These are phyloP conservation scores for Leccinellum rugosiceps DNA, from an alignment of 768 basidiomycete species.

Conservation along the genomic window DNA sequence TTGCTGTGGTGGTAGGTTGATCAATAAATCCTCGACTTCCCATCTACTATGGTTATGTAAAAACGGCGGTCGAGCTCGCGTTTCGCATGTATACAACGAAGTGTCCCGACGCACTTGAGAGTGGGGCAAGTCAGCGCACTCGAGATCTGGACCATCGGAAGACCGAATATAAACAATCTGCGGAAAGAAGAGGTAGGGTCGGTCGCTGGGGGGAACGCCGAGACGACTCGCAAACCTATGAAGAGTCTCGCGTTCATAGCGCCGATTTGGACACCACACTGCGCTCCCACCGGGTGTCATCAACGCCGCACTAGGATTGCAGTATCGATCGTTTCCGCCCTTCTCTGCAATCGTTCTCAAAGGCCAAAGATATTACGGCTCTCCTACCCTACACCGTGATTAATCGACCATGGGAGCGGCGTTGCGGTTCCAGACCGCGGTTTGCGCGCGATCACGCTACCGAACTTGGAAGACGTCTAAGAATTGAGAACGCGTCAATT, in stretches of 20 bases:
- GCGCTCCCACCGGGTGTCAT: constrained; percentile 5
- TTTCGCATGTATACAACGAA: not conserved
- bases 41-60: not conserved
- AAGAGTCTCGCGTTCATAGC: constrained; percentile 15
- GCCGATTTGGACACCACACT: not conserved
- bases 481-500: not conserved
- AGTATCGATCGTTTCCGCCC: constrained; percentile 3
- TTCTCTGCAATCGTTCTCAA: not conserved
- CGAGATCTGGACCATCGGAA: not conserved
- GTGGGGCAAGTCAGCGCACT: not conserved
- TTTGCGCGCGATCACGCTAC: constrained; percentile 2
- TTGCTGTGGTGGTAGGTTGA: not conserved
- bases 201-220: not conserved
- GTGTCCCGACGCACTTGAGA: not conserved
- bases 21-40: not conserved
- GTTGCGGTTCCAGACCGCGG: not conserved
- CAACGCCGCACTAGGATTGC: constrained; percentile 1
- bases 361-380: not conserved
- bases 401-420: not conserved
- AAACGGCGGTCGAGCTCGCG: constrained; percentile 1
- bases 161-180: not conserved
- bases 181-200: not conserved
- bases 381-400: not conserved
- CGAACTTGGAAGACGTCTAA: not conserved
- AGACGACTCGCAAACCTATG: not conserved